Base-by-base conservation (phyloP, 768 basidiomycete genomes). In the Naganishia vaughanmartiniae region DNA sequence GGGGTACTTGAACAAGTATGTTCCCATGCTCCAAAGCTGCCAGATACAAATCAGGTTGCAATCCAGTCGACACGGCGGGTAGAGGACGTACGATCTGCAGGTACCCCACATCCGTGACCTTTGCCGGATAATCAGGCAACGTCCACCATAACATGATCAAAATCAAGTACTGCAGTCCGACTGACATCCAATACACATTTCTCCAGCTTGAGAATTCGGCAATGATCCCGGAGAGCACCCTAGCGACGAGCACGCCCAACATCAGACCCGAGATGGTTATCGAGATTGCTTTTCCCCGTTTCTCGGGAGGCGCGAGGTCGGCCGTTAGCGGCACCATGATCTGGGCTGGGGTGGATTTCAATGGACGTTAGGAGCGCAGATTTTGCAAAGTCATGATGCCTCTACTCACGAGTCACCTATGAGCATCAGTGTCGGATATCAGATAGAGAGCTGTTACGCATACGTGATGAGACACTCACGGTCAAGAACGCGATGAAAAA, bases 111-210 rank as follows among this genome's bases (percentile, higher is more conserved):
- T 86, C 81, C 12, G 73, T 78, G 5, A 79, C 78, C 78, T 90
- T 92, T 15, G 89, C 86, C 0, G 91, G 92, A 75, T 90, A 92
- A 80, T 94, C 91, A 0, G 91, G 91, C n/a, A 92, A 81, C 66
- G 88, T 73, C 26, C 86, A 78, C 76, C 89, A 92, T 51, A 87
- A 81, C 28, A 89, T 84, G 5, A 84, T 45, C 10, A 89, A 81
- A 15, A 91, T 86, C 30, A 85, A 66, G 19, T 63, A 63, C 77
- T 92, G 92, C 19, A 90, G 82, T 5, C 88, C 90, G 55, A 91
- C 86, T 2, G 90, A 86, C 79, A 91, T 83, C 81, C 88, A 92
- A 77, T 91, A 93, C 34, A 90, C 88, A 39, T 89, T 86, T 26
- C 87, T 83, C 88, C 89, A 93, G 19, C 85, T 84, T 0, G 83